Percentiles rank a stretch among this genome's conserved stretches.
phyloP scores from a whole-genome alignment of 805 yeast genomes.

The Wickerhamiella brachini region DNA sequence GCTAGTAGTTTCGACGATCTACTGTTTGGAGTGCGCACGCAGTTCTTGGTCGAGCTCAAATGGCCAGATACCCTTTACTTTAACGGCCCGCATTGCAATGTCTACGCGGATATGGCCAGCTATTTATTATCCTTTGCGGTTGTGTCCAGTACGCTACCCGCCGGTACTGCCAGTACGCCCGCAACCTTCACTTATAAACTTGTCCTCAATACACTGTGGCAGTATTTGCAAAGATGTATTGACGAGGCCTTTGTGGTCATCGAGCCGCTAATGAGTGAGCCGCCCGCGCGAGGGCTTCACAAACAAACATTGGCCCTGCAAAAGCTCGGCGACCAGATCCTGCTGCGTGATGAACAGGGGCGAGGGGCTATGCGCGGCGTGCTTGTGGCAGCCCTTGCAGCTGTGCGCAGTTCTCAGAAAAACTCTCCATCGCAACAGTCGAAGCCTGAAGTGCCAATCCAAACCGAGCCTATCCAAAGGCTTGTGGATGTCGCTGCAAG shows the following conservation, averaged over 20 bases:
- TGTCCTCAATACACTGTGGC: background rate
- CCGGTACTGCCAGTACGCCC: background rate
- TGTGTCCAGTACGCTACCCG: background rate
- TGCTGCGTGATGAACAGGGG: background rate
- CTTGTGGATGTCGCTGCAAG: background rate
- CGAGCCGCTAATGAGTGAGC: background rate
- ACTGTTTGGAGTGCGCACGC: conserved; percentile 6
- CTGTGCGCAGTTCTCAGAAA: no score
- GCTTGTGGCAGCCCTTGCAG: background rate
- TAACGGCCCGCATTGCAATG: background rate
- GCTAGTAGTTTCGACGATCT: conserved; percentile 14
- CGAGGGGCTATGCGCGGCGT: background rate
- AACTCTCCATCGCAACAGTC: no score
- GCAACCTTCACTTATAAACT: background rate
- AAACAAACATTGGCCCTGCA: background rate
- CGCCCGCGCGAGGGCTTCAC: background rate
- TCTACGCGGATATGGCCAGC: background rate
- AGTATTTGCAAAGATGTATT: background rate
- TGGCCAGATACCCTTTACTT: conserved; percentile 13
- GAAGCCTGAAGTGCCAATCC: background rate
- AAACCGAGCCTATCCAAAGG: background rate
- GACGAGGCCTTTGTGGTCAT: background rate
- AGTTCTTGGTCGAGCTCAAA: conserved; percentile 8
- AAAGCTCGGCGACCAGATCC: background rate
- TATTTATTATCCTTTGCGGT: background rate